These are phyloP conservation scores for Talaromyces sp. DNA, from an alignment of 2,329 filamentous ascomycete genomes.

Conservation along the genomic window DNA sequence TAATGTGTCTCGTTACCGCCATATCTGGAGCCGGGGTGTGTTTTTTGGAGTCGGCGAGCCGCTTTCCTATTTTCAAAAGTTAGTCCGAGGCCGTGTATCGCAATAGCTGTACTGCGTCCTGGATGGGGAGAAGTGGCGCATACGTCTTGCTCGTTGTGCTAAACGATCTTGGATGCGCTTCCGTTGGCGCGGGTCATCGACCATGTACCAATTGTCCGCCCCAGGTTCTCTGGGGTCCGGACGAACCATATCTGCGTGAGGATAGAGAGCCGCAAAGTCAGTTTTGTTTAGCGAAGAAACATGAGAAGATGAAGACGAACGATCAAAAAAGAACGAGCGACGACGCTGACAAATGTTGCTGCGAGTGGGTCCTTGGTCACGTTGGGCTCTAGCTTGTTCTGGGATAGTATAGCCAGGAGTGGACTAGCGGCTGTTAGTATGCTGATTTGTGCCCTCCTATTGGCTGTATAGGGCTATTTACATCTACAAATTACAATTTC, in stretches of 20 bases:
- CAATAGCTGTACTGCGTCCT: neutral
- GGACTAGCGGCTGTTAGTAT: neutral
- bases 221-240: neutral
- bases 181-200: conserved; percentile 32
- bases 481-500: neutral
- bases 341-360: neutral
- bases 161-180: conserved; percentile 39
- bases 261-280: neutral
- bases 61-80: conserved; percentile 1
- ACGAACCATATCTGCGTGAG: neutral
- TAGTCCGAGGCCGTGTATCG: neutral
- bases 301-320: neutral
- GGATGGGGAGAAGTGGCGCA: conserved; percentile 8
- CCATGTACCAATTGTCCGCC: conserved; percentile 26
- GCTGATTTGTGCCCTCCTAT: neutral
- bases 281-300: neutral
- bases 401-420: fast-evolving
- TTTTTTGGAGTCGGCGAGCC: conserved; percentile 1
- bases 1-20: neutral
- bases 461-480: neutral
- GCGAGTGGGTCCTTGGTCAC: neutral
- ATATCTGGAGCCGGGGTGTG: neutral
- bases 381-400: neutral
- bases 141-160: conserved; percentile 35
- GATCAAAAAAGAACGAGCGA: neutral